Conservation (phyloP, 2,329 filamentous ascomycete genomes). For the Botrytis elliptica region DNA sequence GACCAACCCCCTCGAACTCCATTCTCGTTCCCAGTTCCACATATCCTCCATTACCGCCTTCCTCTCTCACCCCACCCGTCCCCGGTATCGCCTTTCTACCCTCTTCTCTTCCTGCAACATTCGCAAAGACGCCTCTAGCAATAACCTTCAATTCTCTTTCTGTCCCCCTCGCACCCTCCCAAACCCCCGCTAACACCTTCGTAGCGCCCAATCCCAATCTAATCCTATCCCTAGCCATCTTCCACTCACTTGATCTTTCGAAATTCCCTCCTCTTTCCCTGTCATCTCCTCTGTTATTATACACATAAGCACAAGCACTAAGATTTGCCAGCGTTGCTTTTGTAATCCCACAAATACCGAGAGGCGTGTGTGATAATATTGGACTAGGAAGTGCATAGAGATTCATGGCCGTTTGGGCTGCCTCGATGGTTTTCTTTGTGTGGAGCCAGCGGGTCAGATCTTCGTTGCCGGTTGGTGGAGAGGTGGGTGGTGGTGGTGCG, state of each 20-base stretch:
- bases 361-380: slow-evolving; percentile 55
- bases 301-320: slow-evolving; percentile 56
- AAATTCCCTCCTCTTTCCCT: not conserved
- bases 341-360: slow-evolving; percentile 56
- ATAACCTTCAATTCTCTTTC: slow-evolving; percentile 46
- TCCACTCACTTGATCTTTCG: slow-evolving; percentile 40
- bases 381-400: slow-evolving; percentile 54
- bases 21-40: not conserved
- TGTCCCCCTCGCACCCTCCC: slow-evolving; percentile 55
- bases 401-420: slow-evolving; percentile 57
- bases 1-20: not conserved
- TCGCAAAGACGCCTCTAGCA: slow-evolving; percentile 27
- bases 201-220: slow-evolving; percentile 58
- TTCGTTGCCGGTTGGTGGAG: slow-evolving; percentile 18
- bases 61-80: not conserved
- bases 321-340: slow-evolving; percentile 58
- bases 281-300: slow-evolving; percentile 31
- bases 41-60: not conserved
- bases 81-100: not conserved
- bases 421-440: slow-evolving; percentile 58
- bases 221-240: slow-evolving; percentile 52
- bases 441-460: slow-evolving; percentile 41
- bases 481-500: slow-evolving; percentile 25
- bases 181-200: slow-evolving; percentile 54
- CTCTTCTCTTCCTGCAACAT: not conserved